These are phyloP conservation scores for Podospora pseudocomata DNA, from an alignment of 495 filamentous ascomycete genomes.

Conservation along the genomic window DNA sequence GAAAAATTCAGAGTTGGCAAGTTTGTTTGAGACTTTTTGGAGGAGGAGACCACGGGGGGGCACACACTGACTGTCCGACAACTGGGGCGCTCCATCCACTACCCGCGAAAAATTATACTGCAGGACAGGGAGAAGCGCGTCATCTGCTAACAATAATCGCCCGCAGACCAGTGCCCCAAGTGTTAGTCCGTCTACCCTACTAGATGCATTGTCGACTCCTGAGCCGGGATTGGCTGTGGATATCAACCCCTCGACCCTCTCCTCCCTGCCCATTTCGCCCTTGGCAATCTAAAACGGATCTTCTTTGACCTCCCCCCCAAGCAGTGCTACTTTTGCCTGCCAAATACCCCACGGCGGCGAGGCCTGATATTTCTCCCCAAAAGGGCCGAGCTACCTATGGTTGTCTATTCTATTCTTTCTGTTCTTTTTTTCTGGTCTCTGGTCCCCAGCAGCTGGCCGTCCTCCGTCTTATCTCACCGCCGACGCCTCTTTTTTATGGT, in stretches of 20 bases:
- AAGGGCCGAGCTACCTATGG: constrained; percentile 3
- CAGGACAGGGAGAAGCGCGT: constrained; percentile 5
- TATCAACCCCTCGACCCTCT: constrained; percentile 10
- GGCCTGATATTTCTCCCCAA: background rate
- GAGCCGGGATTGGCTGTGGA: constrained; percentile 18
- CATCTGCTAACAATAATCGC: constrained; percentile 6
- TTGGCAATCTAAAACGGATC: constrained; percentile 20
- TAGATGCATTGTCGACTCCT: background rate
- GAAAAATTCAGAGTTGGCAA: constrained; percentile 29
- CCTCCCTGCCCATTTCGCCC: constrained; percentile 8
- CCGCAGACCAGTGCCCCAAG: background rate
- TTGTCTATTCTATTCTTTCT: background rate
- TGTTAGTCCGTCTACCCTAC: constrained; percentile 13
- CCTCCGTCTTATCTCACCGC: background rate
- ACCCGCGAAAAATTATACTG: constrained; percentile 24
- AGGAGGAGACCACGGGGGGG: constrained; percentile 23
- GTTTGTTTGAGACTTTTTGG: constrained; percentile 29
- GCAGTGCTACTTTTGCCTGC: constrained; percentile 1
- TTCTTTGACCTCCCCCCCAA: background rate
- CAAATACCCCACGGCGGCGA: background rate
- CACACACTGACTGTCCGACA: constrained; percentile 16
- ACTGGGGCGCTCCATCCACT: constrained; percentile 3
- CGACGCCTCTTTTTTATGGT: background rate
- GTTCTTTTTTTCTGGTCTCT: background rate
- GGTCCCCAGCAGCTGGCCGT: background rate